Evolutionary conservation across 352 stramenopile genomes (phyloP), one percentile per base, ranked within the genome.

Genomic region (Phytophthora hybrid): DNA sequence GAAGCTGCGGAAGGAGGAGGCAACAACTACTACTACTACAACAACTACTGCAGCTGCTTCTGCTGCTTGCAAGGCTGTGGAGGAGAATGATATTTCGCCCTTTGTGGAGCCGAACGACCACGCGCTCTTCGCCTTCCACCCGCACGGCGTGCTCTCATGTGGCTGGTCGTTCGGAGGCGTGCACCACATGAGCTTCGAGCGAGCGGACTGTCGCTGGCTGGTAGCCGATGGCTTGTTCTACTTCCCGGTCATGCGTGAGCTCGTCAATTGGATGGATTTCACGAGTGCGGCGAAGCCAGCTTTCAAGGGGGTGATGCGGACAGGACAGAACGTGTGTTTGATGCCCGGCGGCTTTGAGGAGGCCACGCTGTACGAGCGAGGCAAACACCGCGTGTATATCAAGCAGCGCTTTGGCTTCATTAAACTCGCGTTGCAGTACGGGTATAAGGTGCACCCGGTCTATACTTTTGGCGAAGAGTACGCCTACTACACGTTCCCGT

Each of bases 301-400:
- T 6, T 85, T 93, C 54, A 62, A 64, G 8, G 23, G n/a, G 16
- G 58, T 93, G 37, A 80, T 91, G 75, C 66, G 55, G 5, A 66
- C 77, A 2, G 76, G 77, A 5, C 69, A 83, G 44, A 95, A 91
- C 76, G 63, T 92, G 63, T 84, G 76, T 16, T 71, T 99, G 41
- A 81, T 97, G 31, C 94, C 94, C 0, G 96, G 96, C 18, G 96
- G 95, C 37, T 98, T 98, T 69, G 93, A 99, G 74, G 96, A 99
- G 74, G 94, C 92, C 7, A 98, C 94, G 26, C 64, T 98, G 16
- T 97, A 89, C 58, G 73, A 80, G 49, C 79, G 81, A 10, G 80
- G 81, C 8, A 81, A 87, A 31, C 94, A 98, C 78, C 90, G 93
- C 61, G 87, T 98, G 32, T 98, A 90, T 69, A 78, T 99, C 52